phyloP scores from a whole-genome alignment of 208 protist species.

The Acanthamoeba sp. region DNA sequence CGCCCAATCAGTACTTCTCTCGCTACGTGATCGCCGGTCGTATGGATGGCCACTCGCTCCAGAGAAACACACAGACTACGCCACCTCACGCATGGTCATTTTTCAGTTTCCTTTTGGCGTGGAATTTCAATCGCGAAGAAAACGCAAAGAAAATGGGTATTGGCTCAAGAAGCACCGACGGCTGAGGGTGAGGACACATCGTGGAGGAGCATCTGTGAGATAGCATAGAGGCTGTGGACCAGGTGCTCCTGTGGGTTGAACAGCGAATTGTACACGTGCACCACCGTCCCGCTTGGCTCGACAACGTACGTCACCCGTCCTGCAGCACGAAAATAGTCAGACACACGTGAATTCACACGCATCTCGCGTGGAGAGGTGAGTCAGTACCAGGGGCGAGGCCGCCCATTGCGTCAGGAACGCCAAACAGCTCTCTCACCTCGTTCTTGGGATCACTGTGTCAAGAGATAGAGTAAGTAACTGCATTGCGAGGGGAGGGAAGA shows the following conservation, averaged over 20 bases:
- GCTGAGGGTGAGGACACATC: neutral
- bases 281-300: neutral
- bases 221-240: slow-evolving; percentile 12
- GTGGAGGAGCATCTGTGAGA: neutral
- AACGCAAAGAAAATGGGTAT: neutral
- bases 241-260: slow-evolving; percentile 33
- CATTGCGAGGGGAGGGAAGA: neutral
- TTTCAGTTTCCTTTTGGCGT: too few relatives aligned
- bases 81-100: too few relatives aligned
- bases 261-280: neutral
- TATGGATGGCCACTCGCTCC: too few relatives aligned
- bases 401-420: neutral
- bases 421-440: neutral
- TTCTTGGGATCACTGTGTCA: neutral
- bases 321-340: neutral
- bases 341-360: neutral
- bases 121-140: too few relatives aligned
- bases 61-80: too few relatives aligned
- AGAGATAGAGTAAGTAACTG: neutral
- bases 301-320: neutral
- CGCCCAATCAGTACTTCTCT: too few relatives aligned
- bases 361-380: neutral
- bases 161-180: neutral
- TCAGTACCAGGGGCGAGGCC: neutral
- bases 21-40: too few relatives aligned